Conservation (phyloP, 306 rosid species). For the Medicago ruthenica region DNA sequence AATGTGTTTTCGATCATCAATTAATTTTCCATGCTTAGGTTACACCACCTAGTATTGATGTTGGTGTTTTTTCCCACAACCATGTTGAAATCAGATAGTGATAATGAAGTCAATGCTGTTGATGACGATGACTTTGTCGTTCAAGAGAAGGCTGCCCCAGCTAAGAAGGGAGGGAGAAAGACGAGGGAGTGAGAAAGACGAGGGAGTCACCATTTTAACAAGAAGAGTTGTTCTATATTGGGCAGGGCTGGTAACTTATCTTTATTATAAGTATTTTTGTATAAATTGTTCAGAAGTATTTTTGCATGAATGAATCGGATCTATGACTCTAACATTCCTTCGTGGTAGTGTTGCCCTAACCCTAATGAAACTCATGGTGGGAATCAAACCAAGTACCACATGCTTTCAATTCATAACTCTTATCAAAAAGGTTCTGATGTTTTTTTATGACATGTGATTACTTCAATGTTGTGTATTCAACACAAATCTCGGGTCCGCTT, state of each 20-base stretch:
- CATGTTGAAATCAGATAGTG: constrained; percentile 54
- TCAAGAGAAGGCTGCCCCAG: constrained; percentile 44
- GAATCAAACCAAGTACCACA: too few relatives aligned
- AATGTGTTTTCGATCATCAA: constrained; percentile 8
- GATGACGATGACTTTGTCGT: too few relatives aligned
- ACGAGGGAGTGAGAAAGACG: constrained; percentile 90
- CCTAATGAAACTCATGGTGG: too few relatives aligned
- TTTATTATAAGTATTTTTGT: too few relatives aligned
- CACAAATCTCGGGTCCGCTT: too few relatives aligned
- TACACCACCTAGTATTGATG: not conserved
- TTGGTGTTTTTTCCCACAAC: constrained; percentile 39
- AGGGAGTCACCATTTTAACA: constrained; percentile 87
- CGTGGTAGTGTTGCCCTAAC: too few relatives aligned
- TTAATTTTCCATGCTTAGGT: not conserved
- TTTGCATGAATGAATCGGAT: not conserved
- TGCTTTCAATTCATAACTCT: too few relatives aligned
- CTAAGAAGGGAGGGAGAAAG: constrained; percentile 70
- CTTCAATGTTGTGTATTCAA: too few relatives aligned
- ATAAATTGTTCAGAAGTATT: too few relatives aligned
- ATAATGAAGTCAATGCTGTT: constrained; percentile 29
- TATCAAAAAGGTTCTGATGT: too few relatives aligned
- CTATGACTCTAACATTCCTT: not conserved
- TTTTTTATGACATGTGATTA: too few relatives aligned
- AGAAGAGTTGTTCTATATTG: constrained; percentile 74
- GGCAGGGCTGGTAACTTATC: constrained; percentile 49